Base-by-base conservation (phyloP, 108 stramenopile genomes). In the Craspedostauros australis region DNA sequence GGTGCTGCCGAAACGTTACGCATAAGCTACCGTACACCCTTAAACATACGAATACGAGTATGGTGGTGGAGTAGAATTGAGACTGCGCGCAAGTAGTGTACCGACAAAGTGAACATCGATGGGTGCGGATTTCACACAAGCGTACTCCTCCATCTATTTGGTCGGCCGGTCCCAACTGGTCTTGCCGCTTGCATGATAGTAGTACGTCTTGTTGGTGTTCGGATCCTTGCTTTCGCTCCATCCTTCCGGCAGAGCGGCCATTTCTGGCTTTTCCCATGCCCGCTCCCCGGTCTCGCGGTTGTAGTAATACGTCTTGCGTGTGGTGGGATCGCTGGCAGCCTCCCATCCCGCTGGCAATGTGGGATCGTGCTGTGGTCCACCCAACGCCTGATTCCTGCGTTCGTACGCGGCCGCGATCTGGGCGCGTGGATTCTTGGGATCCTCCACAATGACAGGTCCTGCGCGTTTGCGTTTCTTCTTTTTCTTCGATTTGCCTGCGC, bases 241-340 rank as follows among this genome's bases (percentile, higher is more conserved):
- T n/a, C 87, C 87, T 18, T 59, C 55, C 6, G 81, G 84, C 15
- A 89, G 68, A 4, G 3, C 33, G 16, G 22, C 51, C 16, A 39
- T 23, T 33, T 41, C 25, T 9, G 89, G 89, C 40, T 64, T 70
- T 26, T 63, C 72, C 86, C 86, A 88, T 11, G 44, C 64, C 32
- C 67, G 48, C 44, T 79, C 55, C 16, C 66, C 73, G n/a, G 79
- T 77, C 7, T 53, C 38, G 26, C 79, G 66, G 45, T 80, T 56
- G 53, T 75, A 92, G 38, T 86, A 92, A 64, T 88, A 92, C 14
- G 43, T 36, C 54, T 82, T 88, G 49, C 78, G 80, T 14, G 77
- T 61, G 18, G 53, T 60, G 9, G 82, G 70, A 72, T 92, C 91
- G 19, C 47, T 55, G n/a, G 86, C 73, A 2, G 62, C 41, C 33